Evolutionary conservation across 2,329 filamentous ascomycete genomes (phyloP).

Genomic region (Xylaria sp.): DNA sequence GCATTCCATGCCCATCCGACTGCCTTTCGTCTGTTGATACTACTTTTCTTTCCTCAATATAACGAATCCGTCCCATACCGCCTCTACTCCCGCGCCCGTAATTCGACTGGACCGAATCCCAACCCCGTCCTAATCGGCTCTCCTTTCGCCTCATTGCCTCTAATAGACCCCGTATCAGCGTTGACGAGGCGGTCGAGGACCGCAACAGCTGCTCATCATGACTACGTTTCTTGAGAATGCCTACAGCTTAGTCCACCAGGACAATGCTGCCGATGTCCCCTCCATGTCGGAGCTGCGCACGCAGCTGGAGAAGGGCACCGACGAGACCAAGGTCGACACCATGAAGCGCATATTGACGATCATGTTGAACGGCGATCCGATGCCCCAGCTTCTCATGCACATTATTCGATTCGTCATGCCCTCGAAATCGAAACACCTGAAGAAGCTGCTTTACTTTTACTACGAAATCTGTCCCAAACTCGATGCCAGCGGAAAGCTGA

Average conservation of each 20-base stretch:
- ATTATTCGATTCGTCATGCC: slow-evolving; percentile 99
- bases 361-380: slow-evolving; percentile 97
- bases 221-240: slow-evolving; percentile 89
- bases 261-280: slow-evolving; percentile 92
- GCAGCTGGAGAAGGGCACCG: slow-evolving; percentile 88
- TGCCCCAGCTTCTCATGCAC: slow-evolving; percentile 95
- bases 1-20: slow-evolving; percentile 20
- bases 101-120: slow-evolving; percentile 5
- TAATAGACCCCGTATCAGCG: slow-evolving; percentile 10
- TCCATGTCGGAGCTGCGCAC: slow-evolving; percentile 85
- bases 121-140: slow-evolving; percentile 4
- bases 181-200: slow-evolving; percentile 28
- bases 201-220: slow-evolving; percentile 54
- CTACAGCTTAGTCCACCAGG: slow-evolving; percentile 95
- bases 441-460: slow-evolving; percentile 99
- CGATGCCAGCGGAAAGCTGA: slow-evolving; percentile 85
- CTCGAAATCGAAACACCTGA: slow-evolving; percentile 89
- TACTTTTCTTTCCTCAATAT: not conserved
- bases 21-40: slow-evolving; percentile 21
- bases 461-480: slow-evolving; percentile 98
- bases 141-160: not conserved
- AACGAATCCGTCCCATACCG: slow-evolving; percentile 10
- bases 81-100: slow-evolving; percentile 5
- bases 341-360: slow-evolving; percentile 95
- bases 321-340: slow-evolving; percentile 88